These are phyloP conservation scores for Pseudomicrostroma phylloplanum DNA, from an alignment of 1,284 basidiomycete genomes.

Conservation along the genomic window DNA sequence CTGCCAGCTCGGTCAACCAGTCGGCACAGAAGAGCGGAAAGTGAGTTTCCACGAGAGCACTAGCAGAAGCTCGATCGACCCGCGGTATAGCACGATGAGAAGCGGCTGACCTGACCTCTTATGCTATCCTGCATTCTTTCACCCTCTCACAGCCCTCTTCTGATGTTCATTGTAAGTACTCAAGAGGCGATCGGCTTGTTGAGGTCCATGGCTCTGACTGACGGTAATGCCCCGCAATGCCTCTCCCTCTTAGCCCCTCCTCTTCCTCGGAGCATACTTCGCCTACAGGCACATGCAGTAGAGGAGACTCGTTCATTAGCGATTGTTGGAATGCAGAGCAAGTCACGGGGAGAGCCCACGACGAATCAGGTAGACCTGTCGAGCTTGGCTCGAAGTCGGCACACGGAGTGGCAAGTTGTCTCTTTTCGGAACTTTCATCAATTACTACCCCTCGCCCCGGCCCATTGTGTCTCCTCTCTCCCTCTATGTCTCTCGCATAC, in stretches of 20 bases:
- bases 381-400: too few species aligned
- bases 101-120: neutral
- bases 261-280: constrained; percentile 31
- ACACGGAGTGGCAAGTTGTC: too few species aligned
- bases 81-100: neutral
- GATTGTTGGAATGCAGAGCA: too few species aligned
- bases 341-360: too few species aligned
- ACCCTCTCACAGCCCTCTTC: constrained; percentile 29
- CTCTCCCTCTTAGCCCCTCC: constrained; percentile 18
- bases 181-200: too few species aligned
- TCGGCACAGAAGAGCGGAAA: constrained; percentile 31
- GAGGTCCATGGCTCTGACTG: neutral
- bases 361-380: too few species aligned
- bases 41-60: constrained; percentile 18
- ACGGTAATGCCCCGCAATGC: neutral
- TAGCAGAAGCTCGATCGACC: neutral
- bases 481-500: too few species aligned
- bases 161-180: constrained; percentile 33
- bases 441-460: too few species aligned
- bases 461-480: too few species aligned
- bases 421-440: too few species aligned
- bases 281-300: constrained; percentile 37
- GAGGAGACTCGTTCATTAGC: neutral
- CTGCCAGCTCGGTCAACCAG: constrained; percentile 26
- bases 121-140: neutral